Percentiles rank a stretch among this genome's conserved stretches.
Evolutionary conservation across 805 yeast species (phyloP).

Genomic region (Kluyveromyces nonfermentans): DNA sequence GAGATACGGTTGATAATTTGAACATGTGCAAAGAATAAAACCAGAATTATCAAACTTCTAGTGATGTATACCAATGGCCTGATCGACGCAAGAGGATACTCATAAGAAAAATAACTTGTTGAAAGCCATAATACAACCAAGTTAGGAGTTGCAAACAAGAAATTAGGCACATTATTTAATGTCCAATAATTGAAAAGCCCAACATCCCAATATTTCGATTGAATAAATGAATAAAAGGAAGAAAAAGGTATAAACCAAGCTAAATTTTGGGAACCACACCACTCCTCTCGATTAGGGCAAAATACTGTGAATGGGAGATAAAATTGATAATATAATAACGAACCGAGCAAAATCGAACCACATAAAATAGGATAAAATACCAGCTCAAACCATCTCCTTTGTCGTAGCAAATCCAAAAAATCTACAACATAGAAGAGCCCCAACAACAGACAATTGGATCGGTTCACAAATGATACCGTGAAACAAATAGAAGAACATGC

Average conservation of each 20-base stretch:
- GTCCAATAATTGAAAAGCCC: constrained; percentile 86
- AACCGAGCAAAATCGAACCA: constrained; percentile 45
- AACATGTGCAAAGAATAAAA: constrained; percentile 61
- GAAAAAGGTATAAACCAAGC: constrained; percentile 11
- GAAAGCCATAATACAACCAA: constrained; percentile 38
- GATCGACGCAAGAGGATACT: constrained; percentile 30
- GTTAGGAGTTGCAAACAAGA: constrained; percentile 65
- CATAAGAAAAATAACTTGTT: constrained; percentile 29
- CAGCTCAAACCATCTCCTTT: constrained; percentile 13
- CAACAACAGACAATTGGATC: constrained; percentile 69
- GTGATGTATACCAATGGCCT: constrained; percentile 37
- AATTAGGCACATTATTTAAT: constrained; percentile 69
- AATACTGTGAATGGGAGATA: constrained; percentile 44
- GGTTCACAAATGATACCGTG: constrained; percentile 47
- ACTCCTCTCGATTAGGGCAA: constrained; percentile 67
- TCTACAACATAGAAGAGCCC: constrained; percentile 63
- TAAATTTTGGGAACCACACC: constrained; percentile 51
- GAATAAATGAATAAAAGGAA: constrained; percentile 62
- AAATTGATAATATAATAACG: constrained; percentile 38
- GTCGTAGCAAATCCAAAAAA: constrained; percentile 23
- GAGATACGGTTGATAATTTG: constrained; percentile 79
- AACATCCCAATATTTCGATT: constrained; percentile 70
- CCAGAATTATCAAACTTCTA: constrained; percentile 38
- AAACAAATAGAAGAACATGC: constrained; percentile 31
- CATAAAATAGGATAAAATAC: constrained; percentile 34